Conservation (phyloP, 331 rosid genomes). For the Quercus phellos region DNA sequence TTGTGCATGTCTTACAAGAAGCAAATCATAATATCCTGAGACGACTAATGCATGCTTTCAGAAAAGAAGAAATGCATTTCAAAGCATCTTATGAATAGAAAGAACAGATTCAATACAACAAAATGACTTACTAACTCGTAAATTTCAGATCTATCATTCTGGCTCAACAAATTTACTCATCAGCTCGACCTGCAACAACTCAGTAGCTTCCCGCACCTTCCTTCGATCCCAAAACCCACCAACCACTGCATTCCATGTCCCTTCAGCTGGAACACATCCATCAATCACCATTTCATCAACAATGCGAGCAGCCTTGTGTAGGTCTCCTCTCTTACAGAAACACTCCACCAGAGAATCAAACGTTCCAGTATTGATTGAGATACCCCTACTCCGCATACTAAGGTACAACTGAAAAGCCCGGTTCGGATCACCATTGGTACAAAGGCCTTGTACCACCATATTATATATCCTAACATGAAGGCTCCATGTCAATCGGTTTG, state of each 20-base stretch:
- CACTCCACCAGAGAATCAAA: slow-evolving; percentile 47
- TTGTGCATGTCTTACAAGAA: no score
- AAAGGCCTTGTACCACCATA: slow-evolving; percentile 70
- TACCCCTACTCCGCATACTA: slow-evolving; percentile 66
- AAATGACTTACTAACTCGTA: background rate
- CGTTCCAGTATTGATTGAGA: slow-evolving; percentile 48
- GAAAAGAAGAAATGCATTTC: background rate
- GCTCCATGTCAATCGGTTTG: slow-evolving; percentile 67
- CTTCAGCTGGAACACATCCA: slow-evolving; percentile 68
- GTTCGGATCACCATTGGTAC: slow-evolving; percentile 29
- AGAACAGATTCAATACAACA: background rate
- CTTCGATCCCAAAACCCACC: slow-evolving; percentile 59
- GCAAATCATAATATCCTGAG: no score
- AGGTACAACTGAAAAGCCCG: slow-evolving; percentile 79
- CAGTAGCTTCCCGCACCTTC: slow-evolving; percentile 59
- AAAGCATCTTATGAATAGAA: background rate
- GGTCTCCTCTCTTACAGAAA: slow-evolving; percentile 61
- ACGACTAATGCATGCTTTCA: no score
- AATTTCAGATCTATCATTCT: slow-evolving; percentile 8
- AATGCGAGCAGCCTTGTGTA: slow-evolving; percentile 60
- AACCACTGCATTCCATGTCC: slow-evolving; percentile 57
- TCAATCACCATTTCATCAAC: slow-evolving; percentile 75
- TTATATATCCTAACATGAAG: slow-evolving; percentile 70
- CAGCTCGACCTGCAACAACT: slow-evolving; percentile 45
- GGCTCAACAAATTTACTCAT: slow-evolving; percentile 33